Conservation (phyloP, 768 basidiomycete genomes). For the Pleurotus tuoliensis region DNA sequence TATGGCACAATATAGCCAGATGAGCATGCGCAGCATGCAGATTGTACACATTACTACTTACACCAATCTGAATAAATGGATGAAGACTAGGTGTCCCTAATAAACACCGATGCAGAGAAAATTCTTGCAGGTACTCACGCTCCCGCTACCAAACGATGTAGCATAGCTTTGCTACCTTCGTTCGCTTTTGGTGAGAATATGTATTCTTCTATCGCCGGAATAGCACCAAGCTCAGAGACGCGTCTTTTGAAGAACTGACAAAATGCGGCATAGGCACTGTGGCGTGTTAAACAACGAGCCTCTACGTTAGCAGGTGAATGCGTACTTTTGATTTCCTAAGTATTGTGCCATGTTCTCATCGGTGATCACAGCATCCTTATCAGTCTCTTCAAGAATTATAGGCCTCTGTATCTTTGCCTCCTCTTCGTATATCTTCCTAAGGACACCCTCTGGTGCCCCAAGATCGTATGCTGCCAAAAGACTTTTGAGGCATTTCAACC, state of each 20-base stretch:
- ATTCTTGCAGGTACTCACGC: slow-evolving; percentile 22
- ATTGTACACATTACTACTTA: slow-evolving; percentile 21
- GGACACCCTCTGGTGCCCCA: slow-evolving; percentile 39
- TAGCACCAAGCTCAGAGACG: slow-evolving; percentile 32
- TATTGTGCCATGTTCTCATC: slow-evolving; percentile 46
- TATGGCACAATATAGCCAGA: neutral
- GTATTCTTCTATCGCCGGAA: slow-evolving; percentile 42
- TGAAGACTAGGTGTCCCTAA: slow-evolving; percentile 35
- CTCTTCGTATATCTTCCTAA: slow-evolving; percentile 47
- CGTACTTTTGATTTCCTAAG: slow-evolving; percentile 45
- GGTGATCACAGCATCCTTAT: slow-evolving; percentile 31
- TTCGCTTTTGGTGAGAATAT: slow-evolving; percentile 38
- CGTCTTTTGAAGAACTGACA: slow-evolving; percentile 36
- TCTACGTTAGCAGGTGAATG: neutral
- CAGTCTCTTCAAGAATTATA: slow-evolving; percentile 31
- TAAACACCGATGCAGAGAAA: neutral
- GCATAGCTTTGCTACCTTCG: slow-evolving; percentile 28
- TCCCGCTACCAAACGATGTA: slow-evolving; percentile 29
- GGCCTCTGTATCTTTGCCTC: slow-evolving; percentile 36
- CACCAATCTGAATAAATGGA: slow-evolving; percentile 56
- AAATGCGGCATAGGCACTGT: slow-evolving; percentile 34
- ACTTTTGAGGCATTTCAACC: slow-evolving; percentile 22
- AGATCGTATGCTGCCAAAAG: slow-evolving; percentile 54
- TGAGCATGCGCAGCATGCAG: neutral
- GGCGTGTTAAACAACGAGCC: neutral